Evolutionary conservation across 1,139 yeast species (phyloP).

Genomic region (Lodderomyces metapsilosis): DNA sequence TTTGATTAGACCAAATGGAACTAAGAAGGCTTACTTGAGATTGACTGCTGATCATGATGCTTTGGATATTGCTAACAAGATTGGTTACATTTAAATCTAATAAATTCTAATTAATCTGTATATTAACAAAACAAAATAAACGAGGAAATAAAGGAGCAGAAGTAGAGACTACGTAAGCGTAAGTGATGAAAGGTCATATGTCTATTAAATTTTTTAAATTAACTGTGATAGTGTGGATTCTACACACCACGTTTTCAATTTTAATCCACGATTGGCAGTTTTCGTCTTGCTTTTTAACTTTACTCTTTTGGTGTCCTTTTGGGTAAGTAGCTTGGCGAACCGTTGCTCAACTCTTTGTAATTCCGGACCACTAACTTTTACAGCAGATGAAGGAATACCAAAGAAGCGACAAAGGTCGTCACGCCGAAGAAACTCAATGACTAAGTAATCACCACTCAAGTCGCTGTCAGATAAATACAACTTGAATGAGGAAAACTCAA

Average conservation of each 20-base stretch:
- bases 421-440: not conserved
- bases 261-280: not conserved
- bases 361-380: not conserved
- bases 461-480: no score
- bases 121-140: not conserved
- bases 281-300: not conserved
- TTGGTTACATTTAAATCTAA: slow-evolving; percentile 81
- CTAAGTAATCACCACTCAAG: not conserved
- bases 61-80: slow-evolving; percentile 99
- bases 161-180: no score
- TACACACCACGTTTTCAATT: not conserved
- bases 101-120: not conserved
- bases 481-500: not conserved
- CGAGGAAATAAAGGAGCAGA: slow-evolving; percentile 1
- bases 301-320: not conserved
- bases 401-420: not conserved
- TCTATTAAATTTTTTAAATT: slow-evolving; percentile 19
- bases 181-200: no score
- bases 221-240: slow-evolving; percentile 16
- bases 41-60: slow-evolving; percentile 99
- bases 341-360: not conserved
- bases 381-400: not conserved
- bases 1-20: slow-evolving; percentile 97
- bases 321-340: not conserved
- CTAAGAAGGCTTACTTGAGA: slow-evolving; percentile 99